phyloP scores from a whole-genome alignment of 2,329 filamentous ascomycete genomes.

The Fusarium coicis region DNA sequence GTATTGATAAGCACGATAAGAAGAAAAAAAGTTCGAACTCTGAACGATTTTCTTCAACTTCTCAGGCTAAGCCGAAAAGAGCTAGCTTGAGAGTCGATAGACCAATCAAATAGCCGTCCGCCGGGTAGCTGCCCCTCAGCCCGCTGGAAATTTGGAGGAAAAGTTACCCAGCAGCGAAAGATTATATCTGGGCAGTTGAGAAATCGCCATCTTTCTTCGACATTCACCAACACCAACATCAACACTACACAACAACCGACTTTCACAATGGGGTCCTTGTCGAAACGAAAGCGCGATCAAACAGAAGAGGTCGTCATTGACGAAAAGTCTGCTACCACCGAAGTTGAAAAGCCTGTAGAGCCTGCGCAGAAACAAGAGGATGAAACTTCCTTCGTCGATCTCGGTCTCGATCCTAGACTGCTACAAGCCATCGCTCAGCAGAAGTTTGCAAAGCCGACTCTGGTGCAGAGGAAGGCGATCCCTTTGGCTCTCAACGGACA shows the following conservation, averaged over 20 bases:
- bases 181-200: conserved; percentile 30
- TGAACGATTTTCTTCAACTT: conserved; percentile 32
- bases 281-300: conserved; percentile 69
- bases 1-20: conserved; percentile 42
- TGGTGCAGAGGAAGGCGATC: conserved; percentile 87
- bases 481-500: conserved; percentile 87
- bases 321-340: conserved; percentile 41
- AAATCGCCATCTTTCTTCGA: conserved; percentile 35
- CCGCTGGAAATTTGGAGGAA: conserved; percentile 43
- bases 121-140: conserved; percentile 39
- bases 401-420: conserved; percentile 85
- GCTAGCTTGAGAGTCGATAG: accelerated
- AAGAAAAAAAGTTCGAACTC: conserved; percentile 42
- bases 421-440: conserved; percentile 87
- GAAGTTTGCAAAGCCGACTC: conserved; percentile 86
- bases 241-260: conserved; percentile 51
- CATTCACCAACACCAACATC: conserved; percentile 2
- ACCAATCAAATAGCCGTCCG: conserved; percentile 37
- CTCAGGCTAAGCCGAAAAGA: neutral
- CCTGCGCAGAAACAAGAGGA: conserved; percentile 36
- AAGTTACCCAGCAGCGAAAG: conserved; percentile 30
- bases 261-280: conserved; percentile 46
- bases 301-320: conserved; percentile 59
- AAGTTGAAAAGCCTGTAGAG: conserved; percentile 43
- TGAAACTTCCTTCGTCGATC: conserved; percentile 73